phyloP scores from a whole-genome alignment of 495 filamentous ascomycete genomes.

The Evansstolkia leycettana region DNA sequence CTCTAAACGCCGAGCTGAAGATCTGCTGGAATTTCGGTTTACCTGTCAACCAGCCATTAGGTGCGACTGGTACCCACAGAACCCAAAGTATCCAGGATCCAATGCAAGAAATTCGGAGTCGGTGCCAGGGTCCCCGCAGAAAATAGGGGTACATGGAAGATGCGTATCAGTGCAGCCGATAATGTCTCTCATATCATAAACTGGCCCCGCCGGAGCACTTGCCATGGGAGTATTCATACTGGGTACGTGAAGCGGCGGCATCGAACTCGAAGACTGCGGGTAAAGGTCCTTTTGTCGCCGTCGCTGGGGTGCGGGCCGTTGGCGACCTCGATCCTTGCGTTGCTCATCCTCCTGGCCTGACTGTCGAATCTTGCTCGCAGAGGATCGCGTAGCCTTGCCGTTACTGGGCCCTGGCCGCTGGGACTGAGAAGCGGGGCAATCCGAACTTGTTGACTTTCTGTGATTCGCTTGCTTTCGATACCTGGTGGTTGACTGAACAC shows the following conservation, averaged over 20 bases:
- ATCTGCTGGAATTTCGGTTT: conserved; percentile 10
- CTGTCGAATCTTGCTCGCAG: conserved; percentile 13
- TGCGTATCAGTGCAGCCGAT: conserved; percentile 18
- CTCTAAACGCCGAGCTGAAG: conserved; percentile 12
- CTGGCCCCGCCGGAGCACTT: conserved; percentile 5
- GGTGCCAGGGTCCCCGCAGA: conserved; percentile 11
- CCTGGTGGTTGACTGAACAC: conserved; percentile 63
- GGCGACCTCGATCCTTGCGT: conserved; percentile 9
- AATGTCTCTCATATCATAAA: conserved; percentile 13
- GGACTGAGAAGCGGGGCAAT: conserved; percentile 32
- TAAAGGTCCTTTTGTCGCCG: background rate
- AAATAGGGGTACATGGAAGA: conserved; percentile 10
- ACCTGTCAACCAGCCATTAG: conserved; percentile 7
- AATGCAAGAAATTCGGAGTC: conserved; percentile 10
- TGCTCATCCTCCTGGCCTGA: conserved; percentile 9
- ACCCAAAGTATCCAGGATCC: conserved; percentile 12
- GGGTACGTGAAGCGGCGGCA: conserved; percentile 7
- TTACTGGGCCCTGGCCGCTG: conserved; percentile 45
- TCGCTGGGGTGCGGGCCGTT: conserved; percentile 5
- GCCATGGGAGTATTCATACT: conserved; percentile 6
- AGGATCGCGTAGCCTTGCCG: conserved; percentile 35
- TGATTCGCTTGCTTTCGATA: conserved; percentile 45
- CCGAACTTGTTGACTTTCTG: conserved; percentile 31
- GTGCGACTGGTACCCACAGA: conserved; percentile 9
- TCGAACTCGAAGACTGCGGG: background rate